phyloP scores from a whole-genome alignment of 2,329 filamentous ascomycete species.

The Diaporthe caulivora region DNA sequence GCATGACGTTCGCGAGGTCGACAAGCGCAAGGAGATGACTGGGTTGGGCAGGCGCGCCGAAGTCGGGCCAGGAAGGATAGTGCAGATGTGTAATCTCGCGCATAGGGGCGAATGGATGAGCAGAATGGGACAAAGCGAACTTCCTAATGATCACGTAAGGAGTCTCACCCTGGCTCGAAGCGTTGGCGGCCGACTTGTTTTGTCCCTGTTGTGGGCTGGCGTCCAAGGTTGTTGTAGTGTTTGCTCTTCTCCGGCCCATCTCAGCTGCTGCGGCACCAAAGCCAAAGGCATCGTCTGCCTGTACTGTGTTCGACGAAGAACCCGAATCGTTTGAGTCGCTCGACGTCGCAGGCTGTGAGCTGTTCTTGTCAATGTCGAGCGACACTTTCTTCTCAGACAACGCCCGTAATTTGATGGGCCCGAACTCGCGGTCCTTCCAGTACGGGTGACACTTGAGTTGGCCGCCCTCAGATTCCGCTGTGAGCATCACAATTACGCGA shows the following conservation, averaged over 20 bases:
- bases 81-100: slow-evolving; percentile 95
- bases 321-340: slow-evolving; percentile 41
- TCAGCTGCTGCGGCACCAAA: slow-evolving; percentile 49
- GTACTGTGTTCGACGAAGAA: slow-evolving; percentile 40
- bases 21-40: slow-evolving; percentile 88
- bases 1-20: slow-evolving; percentile 86
- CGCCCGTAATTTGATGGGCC: slow-evolving; percentile 78
- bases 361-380: slow-evolving; percentile 74
- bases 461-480: slow-evolving; percentile 91
- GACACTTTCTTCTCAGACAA: slow-evolving; percentile 87
- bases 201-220: slow-evolving; percentile 48
- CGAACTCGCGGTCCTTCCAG: slow-evolving; percentile 86
- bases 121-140: slow-evolving; percentile 83
- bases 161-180: slow-evolving; percentile 60
- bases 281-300: slow-evolving; percentile 41
- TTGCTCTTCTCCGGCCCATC: slow-evolving; percentile 63
- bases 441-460: slow-evolving; percentile 96
- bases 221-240: slow-evolving; percentile 63
- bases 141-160: slow-evolving; percentile 88
- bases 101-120: slow-evolving; percentile 84
- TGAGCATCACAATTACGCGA: slow-evolving; percentile 95
- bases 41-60: slow-evolving; percentile 91
- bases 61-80: slow-evolving; percentile 97
- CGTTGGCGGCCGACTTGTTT: slow-evolving; percentile 45
- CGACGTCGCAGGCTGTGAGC: slow-evolving; percentile 51